A percentile compares a stretch with the other conserved stretches of the same genome.
These are phyloP conservation scores for Porpolomopsis calyptriformis DNA, from an alignment of 768 basidiomycete genomes.

Conservation along the genomic window DNA sequence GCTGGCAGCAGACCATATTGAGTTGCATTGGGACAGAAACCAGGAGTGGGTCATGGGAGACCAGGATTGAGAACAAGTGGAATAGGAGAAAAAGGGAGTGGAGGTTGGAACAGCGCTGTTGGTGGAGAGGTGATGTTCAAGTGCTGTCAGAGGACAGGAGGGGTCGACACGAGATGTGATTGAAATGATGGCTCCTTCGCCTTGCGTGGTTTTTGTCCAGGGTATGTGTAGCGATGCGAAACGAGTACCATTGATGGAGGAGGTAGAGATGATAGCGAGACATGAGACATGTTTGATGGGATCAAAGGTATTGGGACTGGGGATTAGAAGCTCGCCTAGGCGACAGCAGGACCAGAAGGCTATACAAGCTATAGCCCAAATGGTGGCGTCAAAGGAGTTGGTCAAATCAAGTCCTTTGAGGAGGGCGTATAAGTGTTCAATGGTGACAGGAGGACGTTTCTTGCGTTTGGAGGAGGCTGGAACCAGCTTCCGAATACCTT, in stretches of 20 bases:
- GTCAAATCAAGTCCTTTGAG: constrained; percentile 13
- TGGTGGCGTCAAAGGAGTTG: constrained; percentile 19
- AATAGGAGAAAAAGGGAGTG: constrained; percentile 13
- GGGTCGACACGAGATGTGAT: constrained; percentile 12
- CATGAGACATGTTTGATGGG: constrained; percentile 11
- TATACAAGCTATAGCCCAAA: constrained; percentile 21
- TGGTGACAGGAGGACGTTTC: constrained; percentile 17
- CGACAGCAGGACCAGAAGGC: constrained; percentile 27
- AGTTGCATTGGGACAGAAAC: constrained; percentile 10
- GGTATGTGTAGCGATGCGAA: constrained; percentile 23
- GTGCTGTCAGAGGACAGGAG: constrained; percentile 13
- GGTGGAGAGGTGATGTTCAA: constrained; percentile 15
- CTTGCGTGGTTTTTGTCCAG: constrained; percentile 24
- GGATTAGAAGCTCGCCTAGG: constrained; percentile 19
- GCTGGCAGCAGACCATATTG: constrained; percentile 10
- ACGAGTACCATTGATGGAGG: not conserved
- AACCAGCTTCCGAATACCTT: too few species aligned
- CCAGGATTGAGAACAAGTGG: not conserved
- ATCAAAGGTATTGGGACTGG: constrained; percentile 8
- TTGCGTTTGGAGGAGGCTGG: not conserved
- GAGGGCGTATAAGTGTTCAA: constrained; percentile 18
- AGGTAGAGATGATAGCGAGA: not conserved
- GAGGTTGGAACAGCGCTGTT: constrained; percentile 12
- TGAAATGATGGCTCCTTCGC: constrained; percentile 19
- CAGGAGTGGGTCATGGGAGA: constrained; percentile 7